These are phyloP conservation scores for Hanseniaspora uvarum DNA, from an alignment of 1,139 yeast genomes.

Conservation along the genomic window DNA sequence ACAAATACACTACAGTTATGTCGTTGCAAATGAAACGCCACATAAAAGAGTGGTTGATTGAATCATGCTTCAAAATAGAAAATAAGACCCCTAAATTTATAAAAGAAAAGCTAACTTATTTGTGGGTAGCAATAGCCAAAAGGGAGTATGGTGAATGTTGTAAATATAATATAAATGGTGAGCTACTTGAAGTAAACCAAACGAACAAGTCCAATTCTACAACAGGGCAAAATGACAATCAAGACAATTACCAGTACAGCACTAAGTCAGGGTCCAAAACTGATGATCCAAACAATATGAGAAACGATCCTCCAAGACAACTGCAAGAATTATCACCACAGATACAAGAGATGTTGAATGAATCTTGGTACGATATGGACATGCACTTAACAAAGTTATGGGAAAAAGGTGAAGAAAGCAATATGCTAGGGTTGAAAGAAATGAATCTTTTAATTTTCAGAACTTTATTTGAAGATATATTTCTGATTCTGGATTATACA, in stretches of 20 bases:
- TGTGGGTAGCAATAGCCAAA: constrained; percentile 92
- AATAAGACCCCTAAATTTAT: constrained; percentile 77
- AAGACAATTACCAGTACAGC: constrained; percentile 10
- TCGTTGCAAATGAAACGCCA: constrained; percentile 47
- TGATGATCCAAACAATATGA: constrained; percentile 14
- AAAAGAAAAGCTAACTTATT: constrained; percentile 75
- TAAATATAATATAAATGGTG: constrained; percentile 25
- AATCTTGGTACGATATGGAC: constrained; percentile 92
- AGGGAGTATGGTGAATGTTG: constrained; percentile 71
- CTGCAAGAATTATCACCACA: constrained; percentile 21
- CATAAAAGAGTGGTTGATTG: constrained; percentile 74
- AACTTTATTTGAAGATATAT: constrained; percentile 88
- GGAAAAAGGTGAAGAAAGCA: constrained; percentile 48
- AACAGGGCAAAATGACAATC: constrained; percentile 15
- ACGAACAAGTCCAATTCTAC: neutral
- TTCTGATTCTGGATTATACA: constrained; percentile 78
- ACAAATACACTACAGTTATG: constrained; percentile 49
- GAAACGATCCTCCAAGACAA: constrained; percentile 23
- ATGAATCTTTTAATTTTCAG: constrained; percentile 66
- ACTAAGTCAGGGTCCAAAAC: constrained; percentile 5
- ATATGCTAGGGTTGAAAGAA: constrained; percentile 39
- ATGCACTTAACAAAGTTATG: constrained; percentile 61
- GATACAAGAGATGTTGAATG: constrained; percentile 38
- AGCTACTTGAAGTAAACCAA: constrained; percentile 19
- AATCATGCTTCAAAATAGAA: constrained; percentile 51